phyloP scores from a whole-genome alignment of 2,329 filamentous ascomycete species.

The Fusarium sp. region DNA sequence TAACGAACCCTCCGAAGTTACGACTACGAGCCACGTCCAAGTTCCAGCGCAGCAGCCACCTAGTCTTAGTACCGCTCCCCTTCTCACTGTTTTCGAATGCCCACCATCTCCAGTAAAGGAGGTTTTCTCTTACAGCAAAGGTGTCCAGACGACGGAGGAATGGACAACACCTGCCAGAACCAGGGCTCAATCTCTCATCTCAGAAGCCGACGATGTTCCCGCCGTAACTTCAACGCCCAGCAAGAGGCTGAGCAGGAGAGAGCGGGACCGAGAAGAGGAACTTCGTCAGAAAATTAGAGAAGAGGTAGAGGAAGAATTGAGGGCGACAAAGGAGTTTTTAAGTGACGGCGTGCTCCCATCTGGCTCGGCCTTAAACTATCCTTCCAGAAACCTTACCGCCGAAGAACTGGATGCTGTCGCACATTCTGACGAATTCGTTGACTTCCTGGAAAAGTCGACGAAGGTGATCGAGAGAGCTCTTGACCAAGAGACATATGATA shows the following conservation, averaged over 20 bases:
- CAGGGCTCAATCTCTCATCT: constrained; percentile 56
- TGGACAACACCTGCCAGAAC: constrained; percentile 70
- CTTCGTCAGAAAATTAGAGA: constrained; percentile 84
- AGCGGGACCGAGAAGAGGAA: constrained; percentile 88
- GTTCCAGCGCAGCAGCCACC: constrained; percentile 64
- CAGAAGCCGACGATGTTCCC: constrained; percentile 71
- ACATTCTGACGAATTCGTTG: constrained; percentile 90
- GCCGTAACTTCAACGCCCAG: constrained; percentile 69
- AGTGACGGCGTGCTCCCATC: constrained; percentile 56
- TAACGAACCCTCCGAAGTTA: constrained; percentile 75
- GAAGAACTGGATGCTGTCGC: constrained; percentile 94
- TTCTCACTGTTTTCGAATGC: constrained; percentile 84
- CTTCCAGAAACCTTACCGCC: constrained; percentile 80
- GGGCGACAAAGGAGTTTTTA: constrained; percentile 73
- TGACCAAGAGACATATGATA: constrained; percentile 91
- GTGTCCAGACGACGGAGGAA: constrained; percentile 88
- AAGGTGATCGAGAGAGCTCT: constrained; percentile 97
- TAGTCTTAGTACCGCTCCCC: constrained; percentile 77
- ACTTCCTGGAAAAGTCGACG: constrained; percentile 94
- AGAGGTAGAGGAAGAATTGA: constrained; percentile 94
- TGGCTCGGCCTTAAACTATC: constrained; percentile 68
- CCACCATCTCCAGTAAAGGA: constrained; percentile 82
- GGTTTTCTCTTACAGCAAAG: constrained; percentile 96
- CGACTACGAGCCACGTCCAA: constrained; percentile 60
- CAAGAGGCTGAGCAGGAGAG: constrained; percentile 82